Evolutionary conservation across 768 basidiomycete species (phyloP), one percentile per base, ranked within the genome.

Genomic region (Suillus cothurnatus): DNA sequence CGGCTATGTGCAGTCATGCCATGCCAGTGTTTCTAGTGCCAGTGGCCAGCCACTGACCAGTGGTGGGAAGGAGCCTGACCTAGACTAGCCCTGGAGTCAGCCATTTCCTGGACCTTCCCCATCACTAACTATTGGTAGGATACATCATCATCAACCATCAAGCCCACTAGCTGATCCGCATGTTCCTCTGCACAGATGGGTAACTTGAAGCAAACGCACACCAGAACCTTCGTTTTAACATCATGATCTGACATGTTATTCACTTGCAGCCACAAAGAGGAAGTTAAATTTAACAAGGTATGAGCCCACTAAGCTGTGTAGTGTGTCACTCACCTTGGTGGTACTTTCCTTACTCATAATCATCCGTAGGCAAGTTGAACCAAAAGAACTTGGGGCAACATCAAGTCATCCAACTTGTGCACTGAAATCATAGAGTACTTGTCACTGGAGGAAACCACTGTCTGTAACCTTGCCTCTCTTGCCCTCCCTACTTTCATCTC

Each of bases 361-460:
- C 14, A 5, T 41, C n/a, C 71, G 19, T 28, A 96, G 93, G 85
- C 71, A 99, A 99, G 81, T 98, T 95, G 17, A 99, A 99, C 81
- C 97, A 99, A 78, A 89, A 95, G 81, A 97, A 99, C 80, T 85
- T 99, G 32, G n/a, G 97, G 97, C 36, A 97, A 94, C 9, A 99
- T 99, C 89, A 99, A 97, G 82, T 98, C 95, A 1, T 98, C 97
- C 60, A 99, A 99, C 76, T 83, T 99, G 56, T 99, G 97, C 83
- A 99, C 97, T 6, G 97, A 99, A 77, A 99, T 99, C 76, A 92
- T 99, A 77, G 93, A 99, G 78, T 99, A 98, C 81, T 97, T 94
- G 53, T 86, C 97, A 14, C 95, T 97, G 1, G 97, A 99, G 62
- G 97, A 99, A 78, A 94, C 90, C 43, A 97, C 97, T 41, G 97